Evolutionary conservation across 1,284 basidiomycete species (phyloP).

Genomic region (Xerocomus amazonicus): DNA sequence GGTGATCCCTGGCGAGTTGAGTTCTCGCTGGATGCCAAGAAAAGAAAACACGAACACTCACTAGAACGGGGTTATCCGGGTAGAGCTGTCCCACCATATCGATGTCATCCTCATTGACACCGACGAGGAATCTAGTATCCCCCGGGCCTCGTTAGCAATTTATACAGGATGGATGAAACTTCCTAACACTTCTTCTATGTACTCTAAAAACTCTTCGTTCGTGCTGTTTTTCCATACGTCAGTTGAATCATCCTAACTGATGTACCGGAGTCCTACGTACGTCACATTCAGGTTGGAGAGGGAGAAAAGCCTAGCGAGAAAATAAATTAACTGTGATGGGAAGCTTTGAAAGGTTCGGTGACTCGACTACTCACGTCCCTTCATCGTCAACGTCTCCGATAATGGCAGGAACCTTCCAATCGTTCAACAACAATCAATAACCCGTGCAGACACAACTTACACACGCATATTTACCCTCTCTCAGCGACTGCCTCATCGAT

Average conservation of each 20-base stretch:
- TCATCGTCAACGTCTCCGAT: constrained; percentile 31
- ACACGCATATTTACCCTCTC: constrained; percentile 13
- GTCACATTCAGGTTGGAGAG: constrained; percentile 16
- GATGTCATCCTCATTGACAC: not conserved
- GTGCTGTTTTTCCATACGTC: constrained; percentile 10
- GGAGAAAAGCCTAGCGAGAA: constrained; percentile 13
- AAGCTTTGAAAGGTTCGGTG: not conserved
- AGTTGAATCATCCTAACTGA: not conserved
- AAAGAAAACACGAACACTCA: not conserved
- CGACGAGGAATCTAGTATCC: constrained; percentile 4
- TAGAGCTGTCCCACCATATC: constrained; percentile 8
- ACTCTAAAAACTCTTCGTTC: constrained; percentile 15
- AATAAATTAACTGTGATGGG: not conserved
- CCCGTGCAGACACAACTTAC: not conserved
- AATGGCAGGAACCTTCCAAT: constrained; percentile 26
- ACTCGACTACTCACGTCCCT: constrained; percentile 25
- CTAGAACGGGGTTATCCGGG: constrained; percentile 15
- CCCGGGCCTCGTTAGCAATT: not conserved
- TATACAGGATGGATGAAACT: not conserved
- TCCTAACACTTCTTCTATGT: constrained; percentile 9
- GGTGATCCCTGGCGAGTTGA: constrained; percentile 9
- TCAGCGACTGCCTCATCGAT: constrained; percentile 8
- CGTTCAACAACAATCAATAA: constrained; percentile 1
- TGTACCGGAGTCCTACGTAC: not conserved
- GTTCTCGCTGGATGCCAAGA: not conserved